Conservation (phyloP, 139 green algal species). For the Spirogloea muscicola region DNA sequence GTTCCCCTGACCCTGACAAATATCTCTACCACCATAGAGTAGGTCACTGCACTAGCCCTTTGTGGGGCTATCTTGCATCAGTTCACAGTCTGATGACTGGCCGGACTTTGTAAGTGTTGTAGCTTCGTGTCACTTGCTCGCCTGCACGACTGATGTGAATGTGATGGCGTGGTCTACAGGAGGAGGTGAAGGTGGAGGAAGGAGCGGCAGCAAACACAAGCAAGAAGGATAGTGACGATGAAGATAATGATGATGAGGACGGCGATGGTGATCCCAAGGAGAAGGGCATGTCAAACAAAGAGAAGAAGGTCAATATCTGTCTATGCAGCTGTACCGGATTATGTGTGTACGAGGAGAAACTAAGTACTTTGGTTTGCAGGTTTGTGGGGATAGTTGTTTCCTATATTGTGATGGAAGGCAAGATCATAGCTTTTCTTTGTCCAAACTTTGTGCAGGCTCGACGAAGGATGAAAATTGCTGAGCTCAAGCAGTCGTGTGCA, state of each 20-base stretch:
- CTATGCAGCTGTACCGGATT: too few relatives aligned
- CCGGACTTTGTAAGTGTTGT: constrained; percentile 5
- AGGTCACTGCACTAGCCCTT: not conserved
- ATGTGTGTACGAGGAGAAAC: too few relatives aligned
- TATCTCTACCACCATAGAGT: not conserved
- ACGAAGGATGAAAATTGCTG: constrained; percentile 72
- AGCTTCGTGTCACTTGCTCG: constrained; percentile 8
- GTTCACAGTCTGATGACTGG: constrained; percentile 5
- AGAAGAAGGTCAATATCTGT: constrained; percentile 66
- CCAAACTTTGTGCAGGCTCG: constrained; percentile 20
- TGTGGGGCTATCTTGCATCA: constrained; percentile 14
- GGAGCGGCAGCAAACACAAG: not conserved
- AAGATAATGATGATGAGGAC: constrained; percentile 29
- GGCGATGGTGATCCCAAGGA: constrained; percentile 27
- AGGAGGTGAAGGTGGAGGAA: not conserved
- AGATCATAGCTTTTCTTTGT: constrained; percentile 1
- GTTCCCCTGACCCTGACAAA: not conserved
- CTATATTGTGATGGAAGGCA: not conserved
- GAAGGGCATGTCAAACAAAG: constrained; percentile 65
- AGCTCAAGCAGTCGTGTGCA: constrained; percentile 84
- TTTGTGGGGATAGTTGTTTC: constrained; percentile 14
- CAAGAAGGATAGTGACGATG: constrained; percentile 38
- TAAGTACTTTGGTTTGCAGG: constrained; percentile 17
- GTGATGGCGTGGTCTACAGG: too few relatives aligned
- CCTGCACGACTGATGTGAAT: not conserved